A percentile compares a stretch with the other conserved stretches of the same genome.
phyloP scores from a whole-genome alignment of 352 stramenopile species.

The Phytophthora citricola region DNA sequence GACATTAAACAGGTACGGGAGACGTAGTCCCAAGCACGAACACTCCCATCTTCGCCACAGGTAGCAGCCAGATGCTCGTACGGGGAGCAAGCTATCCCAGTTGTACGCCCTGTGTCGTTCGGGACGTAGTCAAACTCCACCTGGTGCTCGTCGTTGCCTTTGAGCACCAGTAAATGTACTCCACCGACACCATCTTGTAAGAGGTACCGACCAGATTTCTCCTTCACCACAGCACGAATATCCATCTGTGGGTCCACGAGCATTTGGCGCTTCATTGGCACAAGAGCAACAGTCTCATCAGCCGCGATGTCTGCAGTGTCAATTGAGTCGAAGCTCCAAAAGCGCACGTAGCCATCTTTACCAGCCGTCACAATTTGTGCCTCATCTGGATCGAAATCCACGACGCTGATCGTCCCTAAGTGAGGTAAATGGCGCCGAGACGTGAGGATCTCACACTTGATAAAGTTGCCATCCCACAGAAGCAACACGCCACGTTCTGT shows the following conservation, averaged over 20 bases:
- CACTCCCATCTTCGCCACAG: conserved; percentile 84
- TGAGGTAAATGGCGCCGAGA: conserved; percentile 76
- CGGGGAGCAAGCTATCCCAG: conserved; percentile 79
- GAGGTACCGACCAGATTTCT: conserved; percentile 51
- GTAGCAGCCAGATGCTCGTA: conserved; percentile 89
- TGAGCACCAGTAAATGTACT: conserved; percentile 58
- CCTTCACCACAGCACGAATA: conserved; percentile 71
- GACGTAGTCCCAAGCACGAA: conserved; percentile 91
- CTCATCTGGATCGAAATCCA: conserved; percentile 61
- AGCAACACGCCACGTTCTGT: conserved; percentile 89
- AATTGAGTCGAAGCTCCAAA: conserved; percentile 89
- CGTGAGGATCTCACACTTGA: conserved; percentile 93
- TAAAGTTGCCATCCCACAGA: conserved; percentile 96
- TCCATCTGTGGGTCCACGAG: conserved; percentile 63
- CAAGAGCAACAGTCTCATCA: conserved; percentile 80
- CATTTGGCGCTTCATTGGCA: conserved; percentile 72
- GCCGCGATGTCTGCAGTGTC: conserved; percentile 86
- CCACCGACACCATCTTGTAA: conserved; percentile 65
- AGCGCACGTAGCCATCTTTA: conserved; percentile 89
- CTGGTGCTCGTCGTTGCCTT: conserved; percentile 44
- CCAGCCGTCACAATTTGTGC: conserved; percentile 71
- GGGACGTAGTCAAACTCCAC: conserved; percentile 64
- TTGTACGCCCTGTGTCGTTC: conserved; percentile 74
- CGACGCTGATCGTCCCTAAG: conserved; percentile 72
- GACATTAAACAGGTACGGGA: conserved; percentile 51